Evolutionary conservation across 441 rosid genomes (phyloP), one percentile per base, ranked within the genome.

Genomic region (Adansonia rubrostipa): DNA sequence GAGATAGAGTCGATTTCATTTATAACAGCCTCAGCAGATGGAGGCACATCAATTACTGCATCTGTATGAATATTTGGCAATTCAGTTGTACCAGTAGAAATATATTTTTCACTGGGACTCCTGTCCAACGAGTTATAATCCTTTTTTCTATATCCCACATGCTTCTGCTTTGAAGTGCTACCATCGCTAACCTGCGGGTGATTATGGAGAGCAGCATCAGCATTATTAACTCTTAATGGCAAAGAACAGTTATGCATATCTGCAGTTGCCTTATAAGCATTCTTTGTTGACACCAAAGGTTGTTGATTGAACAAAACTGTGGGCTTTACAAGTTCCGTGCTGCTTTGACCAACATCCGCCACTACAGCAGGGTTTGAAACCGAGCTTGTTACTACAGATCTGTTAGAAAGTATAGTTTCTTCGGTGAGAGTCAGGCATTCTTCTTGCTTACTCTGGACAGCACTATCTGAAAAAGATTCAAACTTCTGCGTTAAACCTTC

Each of bases 71-170:
- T 74, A 80, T 85, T 84, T 33, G 71, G 76, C 75, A 83, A 60
- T 79, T 88, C 89, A 65, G 71, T 44, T 48, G 83, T 28, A 77
- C 79, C 77, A 65, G 70, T 60, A 80, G 87, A 57, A 22, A 56
- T 22, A 33, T 80, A 56, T 77, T 84, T 89, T 80, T 87, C 92
- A 74, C 80, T 68, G 70, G 75, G 42, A 86, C 64, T 85, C 79
- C 81, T 92, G 50, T 88, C 97, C 33, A 42, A 58, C 1, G 66
- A 48, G 77, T 78, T 36, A 78, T 76, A 82, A 82, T 84, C 93
- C 89, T 87, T 94, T 81, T 87, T 96, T 80, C 81, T 87, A 81
- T 82, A 87, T 71, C 85, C 86, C 76, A 74, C 28, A 9, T 82
- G 87, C 77, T 87, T 91, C 81, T 88, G 97, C 88, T 90, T 94